Evolutionary conservation across 495 filamentous ascomycete species (phyloP).

Genomic region (Penicillium pancosmium): DNA sequence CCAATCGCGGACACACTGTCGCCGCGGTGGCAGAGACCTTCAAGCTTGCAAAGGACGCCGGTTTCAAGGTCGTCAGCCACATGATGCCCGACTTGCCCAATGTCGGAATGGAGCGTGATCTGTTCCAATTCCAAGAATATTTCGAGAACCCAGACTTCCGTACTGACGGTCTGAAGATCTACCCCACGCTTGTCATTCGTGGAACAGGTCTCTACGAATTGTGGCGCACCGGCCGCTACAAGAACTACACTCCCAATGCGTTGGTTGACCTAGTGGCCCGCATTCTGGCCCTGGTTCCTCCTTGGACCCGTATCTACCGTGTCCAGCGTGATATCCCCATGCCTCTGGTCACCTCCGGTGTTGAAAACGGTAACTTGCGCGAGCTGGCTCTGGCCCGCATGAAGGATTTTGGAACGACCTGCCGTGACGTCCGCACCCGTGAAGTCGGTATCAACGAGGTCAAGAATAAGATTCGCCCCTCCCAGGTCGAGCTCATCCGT

Average conservation of each 20-base stretch:
- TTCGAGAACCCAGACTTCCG: constrained; percentile 96
- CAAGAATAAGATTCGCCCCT: constrained; percentile 95
- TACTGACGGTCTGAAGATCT: constrained; percentile 98
- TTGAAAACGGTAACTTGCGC: constrained; percentile 96
- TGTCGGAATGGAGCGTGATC: constrained; percentile 95
- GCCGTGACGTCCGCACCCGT: constrained; percentile 94
- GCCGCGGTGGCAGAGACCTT: constrained; percentile 94
- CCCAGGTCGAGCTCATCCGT: constrained; percentile 94
- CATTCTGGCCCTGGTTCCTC: constrained; percentile 90
- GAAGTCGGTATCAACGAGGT: constrained; percentile 99
- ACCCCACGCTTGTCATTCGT: constrained; percentile 95
- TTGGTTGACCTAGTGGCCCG: constrained; percentile 93
- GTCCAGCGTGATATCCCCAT: constrained; percentile 99
- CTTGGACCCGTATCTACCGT: constrained; percentile 98
- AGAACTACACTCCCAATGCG: constrained; percentile 97
- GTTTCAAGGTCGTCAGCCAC: constrained; percentile 97
- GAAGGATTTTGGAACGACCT: constrained; percentile 98
- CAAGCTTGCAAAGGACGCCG: constrained; percentile 91
- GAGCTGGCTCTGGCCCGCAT: constrained; percentile 91
- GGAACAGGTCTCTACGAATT: constrained; percentile 96
- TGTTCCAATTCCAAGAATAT: constrained; percentile 96
- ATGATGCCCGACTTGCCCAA: constrained; percentile 99
- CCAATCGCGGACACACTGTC: constrained; percentile 95
- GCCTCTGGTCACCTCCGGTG: constrained; percentile 94
- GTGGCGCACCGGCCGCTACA: constrained; percentile 95